Percentiles rank a stretch among this genome's conserved stretches.
These are phyloP conservation scores for Cryoendolithus antarcticus DNA, from an alignment of 2,329 filamentous ascomycete species.

Conservation along the genomic window DNA sequence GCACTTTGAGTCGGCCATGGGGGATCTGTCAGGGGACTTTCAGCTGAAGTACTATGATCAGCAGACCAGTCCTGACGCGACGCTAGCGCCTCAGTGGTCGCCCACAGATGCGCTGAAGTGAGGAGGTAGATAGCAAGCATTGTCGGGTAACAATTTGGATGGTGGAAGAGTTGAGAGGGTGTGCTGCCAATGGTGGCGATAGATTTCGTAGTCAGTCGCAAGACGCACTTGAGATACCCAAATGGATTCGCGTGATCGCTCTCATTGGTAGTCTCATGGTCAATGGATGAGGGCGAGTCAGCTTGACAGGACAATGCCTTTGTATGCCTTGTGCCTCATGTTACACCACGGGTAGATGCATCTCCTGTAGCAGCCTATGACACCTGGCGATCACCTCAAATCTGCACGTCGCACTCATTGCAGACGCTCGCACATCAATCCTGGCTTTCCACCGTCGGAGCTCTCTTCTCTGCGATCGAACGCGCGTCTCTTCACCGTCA, in stretches of 20 bases:
- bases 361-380: too few relatives aligned
- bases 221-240: not conserved
- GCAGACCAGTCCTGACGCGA: constrained; percentile 15
- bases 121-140: not conserved
- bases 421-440: too few relatives aligned
- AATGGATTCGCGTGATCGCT: not conserved
- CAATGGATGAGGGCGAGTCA: not conserved
- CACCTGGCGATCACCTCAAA: too few relatives aligned
- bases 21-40: constrained; percentile 12
- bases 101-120: constrained; percentile 9
- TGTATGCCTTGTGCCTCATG: too few relatives aligned
- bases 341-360: too few relatives aligned
- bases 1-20: constrained; percentile 20
- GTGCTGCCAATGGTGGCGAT: too few relatives aligned
- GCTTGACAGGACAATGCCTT: not conserved
- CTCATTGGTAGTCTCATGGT: not conserved
- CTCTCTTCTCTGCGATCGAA: too few relatives aligned
- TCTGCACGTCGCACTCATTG: too few relatives aligned
- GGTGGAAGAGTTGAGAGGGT: not conserved
- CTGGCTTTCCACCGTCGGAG: too few relatives aligned
- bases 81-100: constrained; percentile 16
- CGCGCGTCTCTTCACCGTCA: too few relatives aligned
- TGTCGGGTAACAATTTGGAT: not conserved
- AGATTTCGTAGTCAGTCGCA: not conserved
- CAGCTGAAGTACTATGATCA: constrained; percentile 14